Evolutionary conservation across 495 filamentous ascomycete species (phyloP).

Genomic region (Cetradonia linearis): DNA sequence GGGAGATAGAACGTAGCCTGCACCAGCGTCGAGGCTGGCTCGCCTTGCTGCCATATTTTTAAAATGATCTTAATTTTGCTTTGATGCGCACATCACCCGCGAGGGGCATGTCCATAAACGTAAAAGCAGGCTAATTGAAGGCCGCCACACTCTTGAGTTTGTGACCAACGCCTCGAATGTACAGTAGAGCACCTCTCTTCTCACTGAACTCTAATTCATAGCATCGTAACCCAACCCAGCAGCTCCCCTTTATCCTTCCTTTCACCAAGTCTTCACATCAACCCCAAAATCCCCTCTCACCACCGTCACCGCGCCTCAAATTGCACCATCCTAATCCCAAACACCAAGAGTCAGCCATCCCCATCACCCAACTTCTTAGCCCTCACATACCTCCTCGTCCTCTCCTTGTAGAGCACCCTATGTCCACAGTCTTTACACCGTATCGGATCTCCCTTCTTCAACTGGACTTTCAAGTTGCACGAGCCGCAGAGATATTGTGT

Average conservation of each 20-base stretch:
- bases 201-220: background rate
- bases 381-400: conserved; percentile 80
- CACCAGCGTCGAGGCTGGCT: background rate
- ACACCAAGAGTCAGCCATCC: background rate
- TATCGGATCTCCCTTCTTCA: conserved; percentile 79
- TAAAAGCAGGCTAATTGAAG: background rate
- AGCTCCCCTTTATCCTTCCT: background rate
- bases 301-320: conserved; percentile 74
- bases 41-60: background rate
- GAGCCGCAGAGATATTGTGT: conserved; percentile 80
- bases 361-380: background rate
- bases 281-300: background rate
- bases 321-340: conserved; percentile 77
- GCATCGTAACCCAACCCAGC: background rate
- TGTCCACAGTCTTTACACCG: conserved; percentile 95
- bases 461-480: conserved; percentile 69
- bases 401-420: conserved; percentile 92
- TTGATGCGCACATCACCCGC: background rate
- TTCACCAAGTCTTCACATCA: background rate
- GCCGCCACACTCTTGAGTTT: background rate
- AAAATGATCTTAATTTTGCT: background rate
- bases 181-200: background rate
- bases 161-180: background rate
- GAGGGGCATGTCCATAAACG: background rate
- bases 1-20: background rate